These are phyloP conservation scores for Beta lomatogona DNA, from an alignment of 179 eudicot genomes.

Conservation along the genomic window DNA sequence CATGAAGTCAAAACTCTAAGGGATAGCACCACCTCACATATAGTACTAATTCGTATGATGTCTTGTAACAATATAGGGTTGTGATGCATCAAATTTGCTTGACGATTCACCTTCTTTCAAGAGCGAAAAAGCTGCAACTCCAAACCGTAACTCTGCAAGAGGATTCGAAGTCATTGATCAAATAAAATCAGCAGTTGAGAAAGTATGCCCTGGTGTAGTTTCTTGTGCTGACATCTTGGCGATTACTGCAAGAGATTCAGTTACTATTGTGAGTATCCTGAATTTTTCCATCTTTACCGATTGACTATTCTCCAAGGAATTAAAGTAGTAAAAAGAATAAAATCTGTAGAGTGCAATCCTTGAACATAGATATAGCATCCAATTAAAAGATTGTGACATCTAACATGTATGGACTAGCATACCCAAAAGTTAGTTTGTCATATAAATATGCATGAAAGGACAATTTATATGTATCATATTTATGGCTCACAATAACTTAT, in stretches of 20 bases:
- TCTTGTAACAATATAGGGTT: slow-evolving; percentile 25
- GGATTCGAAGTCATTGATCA: slow-evolving; percentile 80
- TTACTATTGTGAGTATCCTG: slow-evolving; percentile 43
- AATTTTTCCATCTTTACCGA: not conserved
- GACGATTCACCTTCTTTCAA: slow-evolving; percentile 33
- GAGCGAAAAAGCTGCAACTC: slow-evolving; percentile 33
- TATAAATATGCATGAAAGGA: too few species aligned
- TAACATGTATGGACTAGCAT: too few species aligned
- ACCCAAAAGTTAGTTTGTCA: too few species aligned
- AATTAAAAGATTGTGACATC: too few species aligned
- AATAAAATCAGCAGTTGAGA: slow-evolving; percentile 68
- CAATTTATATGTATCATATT: too few species aligned
- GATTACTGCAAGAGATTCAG: slow-evolving; percentile 74
- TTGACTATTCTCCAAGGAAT: not conserved
- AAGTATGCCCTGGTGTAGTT: slow-evolving; percentile 69
- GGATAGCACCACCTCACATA: too few species aligned
- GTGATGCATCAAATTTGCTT: slow-evolving; percentile 38
- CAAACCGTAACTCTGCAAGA: slow-evolving; percentile 41
- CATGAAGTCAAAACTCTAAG: too few species aligned
- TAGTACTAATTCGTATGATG: not conserved
- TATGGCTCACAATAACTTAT: too few species aligned
- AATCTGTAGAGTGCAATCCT: too few species aligned
- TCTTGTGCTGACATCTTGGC: slow-evolving; percentile 87
- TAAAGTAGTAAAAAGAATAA: too few species aligned
- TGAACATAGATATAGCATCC: too few species aligned